phyloP scores from a whole-genome alignment of 2,329 filamentous ascomycete species.

The Monilinia aucupariae region DNA sequence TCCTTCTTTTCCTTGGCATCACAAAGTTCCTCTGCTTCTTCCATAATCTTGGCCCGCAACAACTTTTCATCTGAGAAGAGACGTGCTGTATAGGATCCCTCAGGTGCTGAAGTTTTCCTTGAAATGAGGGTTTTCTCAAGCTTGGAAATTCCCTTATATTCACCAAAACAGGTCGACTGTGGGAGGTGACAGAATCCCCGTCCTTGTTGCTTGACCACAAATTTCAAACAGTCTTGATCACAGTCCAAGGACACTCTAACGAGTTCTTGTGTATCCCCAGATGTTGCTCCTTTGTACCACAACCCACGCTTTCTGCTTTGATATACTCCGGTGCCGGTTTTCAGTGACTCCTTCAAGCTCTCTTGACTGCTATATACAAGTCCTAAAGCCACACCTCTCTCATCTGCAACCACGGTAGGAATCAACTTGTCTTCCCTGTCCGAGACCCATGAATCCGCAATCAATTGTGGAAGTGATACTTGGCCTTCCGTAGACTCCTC shows the following conservation, averaged over 20 bases:
- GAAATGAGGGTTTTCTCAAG: conserved; percentile 82
- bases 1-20: conserved; percentile 77
- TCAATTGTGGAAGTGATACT: conserved; percentile 63
- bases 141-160: conserved; percentile 72
- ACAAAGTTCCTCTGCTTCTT: conserved; percentile 93
- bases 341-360: conserved; percentile 80
- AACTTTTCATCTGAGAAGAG: conserved; percentile 90
- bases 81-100: conserved; percentile 87
- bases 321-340: conserved; percentile 76
- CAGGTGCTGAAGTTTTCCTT: conserved; percentile 75
- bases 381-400: conserved; percentile 76
- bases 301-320: conserved; percentile 92
- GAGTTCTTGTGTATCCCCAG: conserved; percentile 87
- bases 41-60: conserved; percentile 92
- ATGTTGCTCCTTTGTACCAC: conserved; percentile 95
- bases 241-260: conserved; percentile 83
- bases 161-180: conserved; percentile 87
- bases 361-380: conserved; percentile 92
- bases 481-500: conserved; percentile 52
- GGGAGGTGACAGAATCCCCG: conserved; percentile 89
- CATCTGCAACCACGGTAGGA: conserved; percentile 86
- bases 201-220: conserved; percentile 84
- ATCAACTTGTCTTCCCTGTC: conserved; percentile 81
- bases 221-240: conserved; percentile 86
- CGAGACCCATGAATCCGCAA: conserved; percentile 70